Evolutionary conservation across 305 asterid species (phyloP).

Genomic region (Fraxinus ornus): DNA sequence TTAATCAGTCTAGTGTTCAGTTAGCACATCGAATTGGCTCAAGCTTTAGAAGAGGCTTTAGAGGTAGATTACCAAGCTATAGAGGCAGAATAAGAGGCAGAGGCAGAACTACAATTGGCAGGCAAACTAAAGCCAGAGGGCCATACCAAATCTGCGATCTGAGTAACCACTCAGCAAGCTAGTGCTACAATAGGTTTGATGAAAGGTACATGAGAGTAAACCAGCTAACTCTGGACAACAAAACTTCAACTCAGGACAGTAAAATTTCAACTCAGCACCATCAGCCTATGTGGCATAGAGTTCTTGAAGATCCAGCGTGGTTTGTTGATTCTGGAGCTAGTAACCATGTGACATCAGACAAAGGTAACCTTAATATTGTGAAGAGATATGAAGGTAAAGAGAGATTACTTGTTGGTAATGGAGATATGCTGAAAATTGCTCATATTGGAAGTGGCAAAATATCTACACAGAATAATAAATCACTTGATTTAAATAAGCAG

Average conservation of each 20-base stretch:
- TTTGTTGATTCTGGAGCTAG: background rate
- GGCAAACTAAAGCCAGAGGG: background rate
- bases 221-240: background rate
- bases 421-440: background rate
- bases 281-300: background rate
- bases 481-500: background rate
- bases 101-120: no score
- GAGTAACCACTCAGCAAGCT: background rate
- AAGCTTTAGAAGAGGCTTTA: background rate
- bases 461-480: background rate
- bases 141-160: background rate
- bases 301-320: background rate
- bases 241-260: background rate
- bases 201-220: background rate
- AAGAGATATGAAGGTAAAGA: background rate
- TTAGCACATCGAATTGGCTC: background rate
- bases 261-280: background rate
- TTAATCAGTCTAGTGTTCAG: background rate
- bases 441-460: background rate
- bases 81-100: background rate
- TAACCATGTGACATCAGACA: background rate
- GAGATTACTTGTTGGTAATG: background rate
- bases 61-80: background rate
- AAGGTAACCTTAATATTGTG: background rate
- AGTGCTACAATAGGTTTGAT: background rate